These are phyloP conservation scores for Cladosporium sp. DNA, from an alignment of 2,329 filamentous ascomycete genomes.

Conservation along the genomic window DNA sequence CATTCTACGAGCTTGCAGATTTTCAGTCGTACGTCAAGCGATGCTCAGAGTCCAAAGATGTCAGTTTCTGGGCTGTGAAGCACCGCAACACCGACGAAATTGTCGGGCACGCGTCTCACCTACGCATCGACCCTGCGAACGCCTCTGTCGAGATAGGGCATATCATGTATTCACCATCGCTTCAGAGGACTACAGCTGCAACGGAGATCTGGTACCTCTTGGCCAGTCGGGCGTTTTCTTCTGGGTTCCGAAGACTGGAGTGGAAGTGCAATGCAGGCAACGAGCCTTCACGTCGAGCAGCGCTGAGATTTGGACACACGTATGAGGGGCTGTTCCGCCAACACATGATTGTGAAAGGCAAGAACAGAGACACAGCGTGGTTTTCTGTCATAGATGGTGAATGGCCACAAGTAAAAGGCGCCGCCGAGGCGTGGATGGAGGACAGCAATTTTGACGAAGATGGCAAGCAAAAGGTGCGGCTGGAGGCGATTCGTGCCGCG, in stretches of 20 bases:
- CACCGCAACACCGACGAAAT: constrained; percentile 24
- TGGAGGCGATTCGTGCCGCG: constrained; percentile 41
- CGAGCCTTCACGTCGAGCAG: constrained; percentile 54
- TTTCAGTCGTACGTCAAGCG: constrained; percentile 32
- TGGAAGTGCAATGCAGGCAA: constrained; percentile 66
- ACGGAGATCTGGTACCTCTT: constrained; percentile 61
- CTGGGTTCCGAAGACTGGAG: constrained; percentile 56
- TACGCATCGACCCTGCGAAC: constrained; percentile 52
- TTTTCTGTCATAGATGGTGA: constrained; percentile 60
- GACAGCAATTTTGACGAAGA: constrained; percentile 56
- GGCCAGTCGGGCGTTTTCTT: constrained; percentile 54
- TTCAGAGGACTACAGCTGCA: constrained; percentile 57
- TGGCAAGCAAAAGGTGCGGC: constrained; percentile 52
- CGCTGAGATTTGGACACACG: constrained; percentile 57
- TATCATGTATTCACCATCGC: constrained; percentile 51
- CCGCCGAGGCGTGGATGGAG: constrained; percentile 57
- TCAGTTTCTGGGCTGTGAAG: constrained; percentile 47
- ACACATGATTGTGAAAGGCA: constrained; percentile 61
- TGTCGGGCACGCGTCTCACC: constrained; percentile 45
- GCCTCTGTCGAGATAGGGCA: constrained; percentile 59
- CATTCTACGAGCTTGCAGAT: constrained; percentile 33
- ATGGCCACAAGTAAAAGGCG: constrained; percentile 52
- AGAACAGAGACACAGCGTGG: constrained; percentile 61
- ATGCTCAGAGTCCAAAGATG: constrained; percentile 34
- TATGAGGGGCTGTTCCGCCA: constrained; percentile 63